phyloP scores from a whole-genome alignment of 139 green algal genomes.

The Pseudopediastrum boryanum region DNA sequence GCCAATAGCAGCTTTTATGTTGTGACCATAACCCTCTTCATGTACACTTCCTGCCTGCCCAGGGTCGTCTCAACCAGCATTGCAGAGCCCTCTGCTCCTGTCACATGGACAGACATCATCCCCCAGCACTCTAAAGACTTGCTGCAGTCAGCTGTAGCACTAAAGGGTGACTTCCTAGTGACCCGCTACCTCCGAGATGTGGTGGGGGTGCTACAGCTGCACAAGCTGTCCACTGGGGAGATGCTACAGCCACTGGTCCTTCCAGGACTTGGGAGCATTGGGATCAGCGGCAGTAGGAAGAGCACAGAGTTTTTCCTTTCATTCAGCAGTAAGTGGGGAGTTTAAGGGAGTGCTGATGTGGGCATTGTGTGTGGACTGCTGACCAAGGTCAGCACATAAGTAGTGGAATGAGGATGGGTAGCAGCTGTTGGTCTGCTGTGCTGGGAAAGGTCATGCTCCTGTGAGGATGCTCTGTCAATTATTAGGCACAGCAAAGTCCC shows the following conservation, averaged over 20 bases:
- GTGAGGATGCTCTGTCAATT: no score
- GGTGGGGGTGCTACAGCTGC: slow-evolving; percentile 19
- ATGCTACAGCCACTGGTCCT: slow-evolving; percentile 59
- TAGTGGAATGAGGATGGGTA: no score
- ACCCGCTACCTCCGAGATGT: slow-evolving; percentile 74
- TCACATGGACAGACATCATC: slow-evolving; percentile 75
- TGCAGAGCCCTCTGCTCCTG: no score
- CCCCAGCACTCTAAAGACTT: slow-evolving; percentile 78
- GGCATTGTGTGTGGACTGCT: no score
- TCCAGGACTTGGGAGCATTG: slow-evolving; percentile 68
- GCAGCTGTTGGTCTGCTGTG: neutral
- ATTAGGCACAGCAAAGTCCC: no score
- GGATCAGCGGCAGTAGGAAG: slow-evolving; percentile 67
- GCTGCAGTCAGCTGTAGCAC: slow-evolving; percentile 57
- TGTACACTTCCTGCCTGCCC: no score
- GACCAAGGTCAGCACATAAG: no score
- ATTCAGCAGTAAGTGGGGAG: slow-evolving; percentile 56
- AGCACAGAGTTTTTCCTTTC: slow-evolving; percentile 77
- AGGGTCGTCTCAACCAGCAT: no score
- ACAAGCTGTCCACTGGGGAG: slow-evolving; percentile 27
- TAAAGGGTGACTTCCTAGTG: slow-evolving; percentile 78
- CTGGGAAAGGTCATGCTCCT: neutral
- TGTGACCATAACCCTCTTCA: no score
- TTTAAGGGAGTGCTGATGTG: neutral
- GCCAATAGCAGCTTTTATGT: no score